Base-by-base conservation (phyloP, 116 monocot species). In the Dioscorea cayenensis region DNA sequence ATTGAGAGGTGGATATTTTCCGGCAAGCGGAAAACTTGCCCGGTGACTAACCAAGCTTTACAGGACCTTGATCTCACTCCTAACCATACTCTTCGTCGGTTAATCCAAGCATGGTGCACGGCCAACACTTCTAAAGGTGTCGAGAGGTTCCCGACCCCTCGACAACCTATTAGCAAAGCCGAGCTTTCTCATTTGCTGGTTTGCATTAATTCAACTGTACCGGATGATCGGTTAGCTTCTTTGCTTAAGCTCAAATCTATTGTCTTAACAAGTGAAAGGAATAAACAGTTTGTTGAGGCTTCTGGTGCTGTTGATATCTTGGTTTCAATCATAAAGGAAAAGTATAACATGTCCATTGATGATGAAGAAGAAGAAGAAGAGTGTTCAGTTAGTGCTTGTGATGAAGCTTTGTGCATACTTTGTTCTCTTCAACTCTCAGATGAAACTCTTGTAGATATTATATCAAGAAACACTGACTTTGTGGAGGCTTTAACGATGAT, bases 11-110 rank as follows among this genome's bases (percentile, higher is more conserved):
- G 95, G 95, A 28, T 95, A 3, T 84, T 84, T 81, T 22, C 77
- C 71, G 74, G 38, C 64, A 63, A 75, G 38, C 77, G 79, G 66
- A 14, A 28, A 37, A 73, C 73, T 6, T 95, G 92, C 72, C 91
- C 91, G 2, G 70, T 82, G 38, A 95, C 95, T 64, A 89, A 85
- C 37, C 84, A 81, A 43, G 20, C 21, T 5, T 32, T 91, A 5
- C 22, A 64, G 6, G 76, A 83, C 66, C 20, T 68, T 48, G 86
- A 92, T 9, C 71, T 84, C 49, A 89, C 80, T 7, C 92, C 92
- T 1, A 94, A 94, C 82, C 91, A 91, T 81, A 95, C 87, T 52
- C 86, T 95, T 65, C 81, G 95, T 43, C 85, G 95, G 19, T 82
- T 95, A 20, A 95, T 87, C 72, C 95, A 95, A 52, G 60, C 79